Evolutionary conservation across 768 basidiomycete species (phyloP).

Genomic region (Trichaptum fuscoviolaceum): DNA sequence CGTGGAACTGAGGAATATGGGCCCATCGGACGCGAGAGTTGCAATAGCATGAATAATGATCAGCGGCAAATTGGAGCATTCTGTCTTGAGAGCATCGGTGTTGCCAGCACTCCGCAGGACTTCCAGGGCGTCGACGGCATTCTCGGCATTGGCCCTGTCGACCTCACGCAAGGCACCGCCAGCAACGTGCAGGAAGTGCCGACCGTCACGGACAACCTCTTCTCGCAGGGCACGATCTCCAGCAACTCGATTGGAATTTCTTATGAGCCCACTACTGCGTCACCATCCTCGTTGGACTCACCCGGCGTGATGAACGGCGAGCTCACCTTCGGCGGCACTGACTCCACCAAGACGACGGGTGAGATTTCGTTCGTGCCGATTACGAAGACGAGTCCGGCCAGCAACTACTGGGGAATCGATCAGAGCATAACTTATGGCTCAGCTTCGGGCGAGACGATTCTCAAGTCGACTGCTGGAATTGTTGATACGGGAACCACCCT

Average conservation of each 20-base stretch:
- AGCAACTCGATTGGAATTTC: slow-evolving; percentile 45
- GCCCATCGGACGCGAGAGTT: no score
- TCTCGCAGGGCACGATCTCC: slow-evolving; percentile 39
- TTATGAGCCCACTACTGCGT: slow-evolving; percentile 40
- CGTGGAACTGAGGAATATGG: no score
- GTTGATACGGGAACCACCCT: slow-evolving; percentile 53
- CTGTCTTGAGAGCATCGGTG: slow-evolving; percentile 41
- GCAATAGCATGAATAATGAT: no score
- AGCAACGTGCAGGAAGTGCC: slow-evolving; percentile 34
- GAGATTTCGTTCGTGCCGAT: slow-evolving; percentile 34
- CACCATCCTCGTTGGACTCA: slow-evolving; percentile 9
- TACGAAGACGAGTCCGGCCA: slow-evolving; percentile 41
- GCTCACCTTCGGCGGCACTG: slow-evolving; percentile 50
- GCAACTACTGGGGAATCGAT: slow-evolving; percentile 46
- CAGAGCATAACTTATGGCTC: slow-evolving; percentile 34
- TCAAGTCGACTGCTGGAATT: slow-evolving; percentile 37
- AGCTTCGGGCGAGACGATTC: slow-evolving; percentile 25
- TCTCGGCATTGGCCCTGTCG: slow-evolving; percentile 47
- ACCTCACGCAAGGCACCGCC: slow-evolving; percentile 44
- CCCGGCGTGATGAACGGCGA: slow-evolving; percentile 40
- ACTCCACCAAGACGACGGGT: slow-evolving; percentile 34
- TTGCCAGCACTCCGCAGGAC: slow-evolving; percentile 36
- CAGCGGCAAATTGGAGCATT: no score
- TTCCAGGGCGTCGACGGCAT: slow-evolving; percentile 48
- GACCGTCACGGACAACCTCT: slow-evolving; percentile 57